Evolutionary conservation across 2,329 filamentous ascomycete species (phyloP), one percentile per base, ranked within the genome.

Genomic region (Colletotrichum siamense): DNA sequence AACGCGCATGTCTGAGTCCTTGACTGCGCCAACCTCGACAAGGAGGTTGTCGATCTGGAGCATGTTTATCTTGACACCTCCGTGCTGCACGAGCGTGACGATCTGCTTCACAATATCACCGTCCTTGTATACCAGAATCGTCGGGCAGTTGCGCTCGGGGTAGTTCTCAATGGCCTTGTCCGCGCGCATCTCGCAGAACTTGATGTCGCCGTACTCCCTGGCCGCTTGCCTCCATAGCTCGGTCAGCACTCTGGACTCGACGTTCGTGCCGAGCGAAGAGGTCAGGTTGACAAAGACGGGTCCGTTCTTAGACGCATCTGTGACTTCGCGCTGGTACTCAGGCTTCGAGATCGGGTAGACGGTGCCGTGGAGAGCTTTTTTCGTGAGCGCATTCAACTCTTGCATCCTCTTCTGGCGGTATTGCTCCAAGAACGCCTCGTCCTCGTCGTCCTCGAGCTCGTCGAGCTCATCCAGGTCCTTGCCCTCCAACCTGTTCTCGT

Each of bases 121-220:
- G 81, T 98, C 95, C 83, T 94, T 94, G 86, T 99, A 99, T 0
- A 98, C 91, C 78, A 99, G 83, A 44, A 99, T 95, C 0, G 97
- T 99, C 3, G 97, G 97, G 74, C 96, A 98, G 84, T 99, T 99
- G 73, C 91, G 91, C 81, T 99, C 97, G 3, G 97, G 97, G 84
- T 99, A 99, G 55, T 95, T 95, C 84, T 99, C 97, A 80, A 99
- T 98, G 74, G 97, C 98, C 87, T 98, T 92, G 82, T 95, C 93
- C 8, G 94, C 97, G 80, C 94, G 92, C 80, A 99, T 99, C 87
- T 99, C 95, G 84, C 96, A 99, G 86, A 99, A 99, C 86, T 99
- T 99, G 84, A 99, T 89, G 79, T 99, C 96, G 24, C 96, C 95
- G 82, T 96, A 99, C 81, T 96, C 95, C 76, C 86, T 87, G 1